Conservation (phyloP, 2,329 filamentous ascomycete species). For the Knufia fluminis region DNA sequence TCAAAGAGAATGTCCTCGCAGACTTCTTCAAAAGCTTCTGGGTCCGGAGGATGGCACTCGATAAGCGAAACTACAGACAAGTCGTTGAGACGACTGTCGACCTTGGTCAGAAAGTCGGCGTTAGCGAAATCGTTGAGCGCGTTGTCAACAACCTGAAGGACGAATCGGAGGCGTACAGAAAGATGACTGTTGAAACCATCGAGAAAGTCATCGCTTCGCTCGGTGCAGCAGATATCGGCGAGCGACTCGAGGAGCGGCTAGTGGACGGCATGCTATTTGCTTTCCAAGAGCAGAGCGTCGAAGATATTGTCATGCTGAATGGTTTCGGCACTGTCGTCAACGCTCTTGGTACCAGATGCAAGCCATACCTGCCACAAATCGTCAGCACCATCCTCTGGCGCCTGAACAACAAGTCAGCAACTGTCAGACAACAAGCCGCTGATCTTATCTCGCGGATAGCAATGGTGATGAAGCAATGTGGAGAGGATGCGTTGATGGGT, state of each 20-base stretch:
- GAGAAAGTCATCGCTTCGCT: slow-evolving; percentile 93
- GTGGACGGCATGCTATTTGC: slow-evolving; percentile 92
- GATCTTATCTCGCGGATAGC: slow-evolving; percentile 95
- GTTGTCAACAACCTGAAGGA: slow-evolving; percentile 96
- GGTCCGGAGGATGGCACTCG: slow-evolving; percentile 92
- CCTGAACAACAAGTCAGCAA: slow-evolving; percentile 94
- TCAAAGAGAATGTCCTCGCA: slow-evolving; percentile 88
- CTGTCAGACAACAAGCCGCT: slow-evolving; percentile 91
- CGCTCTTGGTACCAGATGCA: slow-evolving; percentile 83
- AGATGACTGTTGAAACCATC: slow-evolving; percentile 97
- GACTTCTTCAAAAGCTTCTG: slow-evolving; percentile 99
- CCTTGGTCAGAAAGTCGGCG: slow-evolving; percentile 94
- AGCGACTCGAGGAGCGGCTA: slow-evolving; percentile 82
- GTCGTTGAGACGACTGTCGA: slow-evolving; percentile 98
- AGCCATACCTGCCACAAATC: slow-evolving; percentile 93
- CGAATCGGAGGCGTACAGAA: slow-evolving; percentile 93
- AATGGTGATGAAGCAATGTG: slow-evolving; percentile 98
- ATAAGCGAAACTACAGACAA: slow-evolving; percentile 95
- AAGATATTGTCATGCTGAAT: slow-evolving; percentile 92
- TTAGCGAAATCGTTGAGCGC: slow-evolving; percentile 84
- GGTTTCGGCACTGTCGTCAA: slow-evolving; percentile 98
- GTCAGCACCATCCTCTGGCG: slow-evolving; percentile 94
- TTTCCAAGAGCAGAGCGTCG: slow-evolving; percentile 96
- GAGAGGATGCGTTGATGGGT: slow-evolving; percentile 89
- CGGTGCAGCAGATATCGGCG: slow-evolving; percentile 86